phyloP scores from a whole-genome alignment of 352 stramenopile species.

The Pythium rhizo-oryzae region DNA sequence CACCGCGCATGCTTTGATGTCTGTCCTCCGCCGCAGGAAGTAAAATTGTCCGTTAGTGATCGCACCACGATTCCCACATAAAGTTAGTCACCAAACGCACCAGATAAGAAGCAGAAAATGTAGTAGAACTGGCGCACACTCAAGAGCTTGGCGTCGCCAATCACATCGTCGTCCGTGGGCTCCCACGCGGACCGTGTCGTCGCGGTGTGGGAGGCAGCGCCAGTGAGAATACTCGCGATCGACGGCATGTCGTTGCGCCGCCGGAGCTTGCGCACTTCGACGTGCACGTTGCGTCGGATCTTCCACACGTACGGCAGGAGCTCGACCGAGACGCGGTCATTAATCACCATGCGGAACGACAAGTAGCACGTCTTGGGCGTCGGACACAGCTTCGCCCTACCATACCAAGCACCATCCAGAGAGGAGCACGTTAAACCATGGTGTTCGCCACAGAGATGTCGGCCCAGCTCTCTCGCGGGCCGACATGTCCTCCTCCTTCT shows the following conservation, averaged over 20 bases:
- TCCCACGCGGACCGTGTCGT: not conserved
- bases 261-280: conserved; percentile 78
- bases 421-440: conserved; percentile 1
- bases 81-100: conserved; percentile 24
- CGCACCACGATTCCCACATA: too few relatives aligned
- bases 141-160: conserved; percentile 66
- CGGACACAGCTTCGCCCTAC: conserved; percentile 61
- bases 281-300: conserved; percentile 62
- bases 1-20: conserved; percentile 64
- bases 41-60: too few relatives aligned
- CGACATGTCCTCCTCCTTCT: not conserved
- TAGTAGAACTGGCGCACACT: conserved; percentile 82
- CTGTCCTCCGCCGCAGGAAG: too few relatives aligned
- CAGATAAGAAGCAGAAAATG: conserved; percentile 79
- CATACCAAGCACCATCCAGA: not conserved
- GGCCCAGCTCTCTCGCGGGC: too few relatives aligned
- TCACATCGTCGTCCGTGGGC: conserved; percentile 33
- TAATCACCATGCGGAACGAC: conserved; percentile 72
- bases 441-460: too few relatives aligned
- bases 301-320: conserved; percentile 77
- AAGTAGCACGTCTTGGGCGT: conserved; percentile 80
- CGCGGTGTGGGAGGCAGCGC: not conserved
- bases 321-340: conserved; percentile 57
- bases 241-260: conserved; percentile 44
- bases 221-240: conserved; percentile 16